Evolutionary conservation across 768 basidiomycete genomes (phyloP), one percentile per base, ranked within the genome.

Genomic region (Leccinum imitatum): DNA sequence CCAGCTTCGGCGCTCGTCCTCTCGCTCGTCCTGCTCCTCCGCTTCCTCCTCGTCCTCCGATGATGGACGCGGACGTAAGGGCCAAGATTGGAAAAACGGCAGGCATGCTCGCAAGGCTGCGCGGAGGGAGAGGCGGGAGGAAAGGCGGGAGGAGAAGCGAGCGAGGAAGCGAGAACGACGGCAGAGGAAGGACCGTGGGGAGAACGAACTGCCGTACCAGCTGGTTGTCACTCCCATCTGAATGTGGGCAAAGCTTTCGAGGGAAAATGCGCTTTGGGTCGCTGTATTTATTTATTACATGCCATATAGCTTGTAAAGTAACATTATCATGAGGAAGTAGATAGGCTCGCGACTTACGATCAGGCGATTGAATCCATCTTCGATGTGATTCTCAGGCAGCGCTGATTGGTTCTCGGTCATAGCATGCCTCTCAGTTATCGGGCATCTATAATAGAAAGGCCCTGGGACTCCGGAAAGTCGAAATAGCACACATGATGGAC

Each of bases 181-280:
- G 3, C 59, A 27, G 1, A 50, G 68, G 11, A 74, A 59, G 27
- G 56, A 64, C 1, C 58, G 54, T 3, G 63, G 69, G 1, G 68
- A 71, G 0, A 1, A 64, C 58, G 14, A 25, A 10, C 13, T 46
- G 47, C 67, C 67, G 0, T 73, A 75, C 59, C 58, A 71, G 37
- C 53, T 73, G 0, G 63, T 62, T 55, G 44, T 75, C 13, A 65
- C 60, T 1, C 31, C 55, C 11, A 19, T 58, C 4, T 51, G 27
- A 51, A 17, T 39, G 39, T 6, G 17, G 39, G 1, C 3, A 39
- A 39, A 8, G 17, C 5, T 15, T 21, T 15, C 21, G 50, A 30
- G 11, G 4, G 25, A 50, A 27, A 27, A 15, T n/a, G n/a, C n/a
- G n/a, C 14, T 14, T 14, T 2, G 35, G 35, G 35, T 15, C 5